Percentiles rank a stretch among this genome's conserved stretches.
phyloP scores from a whole-genome alignment of 306 rosid species.

The Aeschynomene evenia region DNA sequence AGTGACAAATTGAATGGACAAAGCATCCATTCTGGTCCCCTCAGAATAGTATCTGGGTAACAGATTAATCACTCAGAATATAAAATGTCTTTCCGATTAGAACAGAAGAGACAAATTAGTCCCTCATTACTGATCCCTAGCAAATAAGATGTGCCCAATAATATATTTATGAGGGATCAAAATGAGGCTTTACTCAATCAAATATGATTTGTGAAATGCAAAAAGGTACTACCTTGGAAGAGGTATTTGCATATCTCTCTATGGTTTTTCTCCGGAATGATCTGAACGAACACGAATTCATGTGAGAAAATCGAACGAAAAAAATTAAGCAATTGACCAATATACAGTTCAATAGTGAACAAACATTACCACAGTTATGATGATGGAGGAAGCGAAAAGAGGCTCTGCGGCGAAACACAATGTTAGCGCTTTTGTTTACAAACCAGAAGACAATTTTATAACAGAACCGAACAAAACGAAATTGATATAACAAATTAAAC shows the following conservation, averaged over 20 bases:
- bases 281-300: constrained; percentile 24
- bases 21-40: too few species aligned
- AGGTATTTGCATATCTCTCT: constrained; percentile 71
- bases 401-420: not conserved
- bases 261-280: constrained; percentile 67
- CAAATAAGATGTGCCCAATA: too few species aligned
- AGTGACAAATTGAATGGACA: not conserved
- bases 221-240: constrained; percentile 51
- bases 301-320: not conserved
- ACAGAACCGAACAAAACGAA: too few species aligned
- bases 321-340: not conserved
- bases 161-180: too few species aligned
- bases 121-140: too few species aligned
- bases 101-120: too few species aligned
- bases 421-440: not conserved
- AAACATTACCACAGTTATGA: constrained; percentile 15
- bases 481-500: too few species aligned
- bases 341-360: not conserved
- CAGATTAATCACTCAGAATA: too few species aligned
- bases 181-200: too few species aligned
- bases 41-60: too few species aligned
- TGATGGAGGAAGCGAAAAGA: not conserved
- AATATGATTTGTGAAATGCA: not conserved
- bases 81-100: too few species aligned
- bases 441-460: too few species aligned